Percentiles rank a stretch among this genome's conserved stretches.
Evolutionary conservation across 345 rosid genomes (phyloP).

Genomic region (Reutealis trisperma): DNA sequence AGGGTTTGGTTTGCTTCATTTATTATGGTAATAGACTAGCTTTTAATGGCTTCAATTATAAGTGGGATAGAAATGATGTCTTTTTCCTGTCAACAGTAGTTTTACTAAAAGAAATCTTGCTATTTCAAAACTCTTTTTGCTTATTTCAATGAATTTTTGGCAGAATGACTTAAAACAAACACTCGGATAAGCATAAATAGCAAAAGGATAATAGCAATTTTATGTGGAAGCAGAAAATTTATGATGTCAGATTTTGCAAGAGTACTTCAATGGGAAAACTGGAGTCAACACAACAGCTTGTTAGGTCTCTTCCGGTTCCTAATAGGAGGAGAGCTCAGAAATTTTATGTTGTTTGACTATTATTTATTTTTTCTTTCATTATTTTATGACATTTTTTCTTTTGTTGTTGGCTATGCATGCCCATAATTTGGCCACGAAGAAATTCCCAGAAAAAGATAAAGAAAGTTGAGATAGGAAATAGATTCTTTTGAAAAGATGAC

Average conservation of each 20-base stretch:
- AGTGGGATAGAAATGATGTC: conserved; percentile 4
- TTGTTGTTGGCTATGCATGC: not conserved
- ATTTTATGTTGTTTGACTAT: conserved; percentile 7
- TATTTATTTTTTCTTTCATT: not conserved
- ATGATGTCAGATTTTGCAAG: conserved; percentile 9
- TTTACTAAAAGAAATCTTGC: too few relatives aligned
- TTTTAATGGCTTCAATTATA: not conserved
- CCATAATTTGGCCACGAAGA: too few relatives aligned
- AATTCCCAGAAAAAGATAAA: too few relatives aligned
- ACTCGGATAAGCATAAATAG: not conserved
- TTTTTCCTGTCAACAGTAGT: not conserved
- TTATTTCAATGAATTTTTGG: not conserved
- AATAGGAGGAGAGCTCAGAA: conserved; percentile 12
- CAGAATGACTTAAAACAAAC: not conserved
- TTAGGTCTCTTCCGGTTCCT: not conserved
- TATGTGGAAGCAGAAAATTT: conserved; percentile 1
- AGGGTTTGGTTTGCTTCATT: conserved; percentile 13
- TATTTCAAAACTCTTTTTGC: not conserved
- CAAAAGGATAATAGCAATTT: not conserved
- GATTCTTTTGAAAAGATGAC: too few relatives aligned
- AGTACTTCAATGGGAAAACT: not conserved
- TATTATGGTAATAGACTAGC: conserved; percentile 1
- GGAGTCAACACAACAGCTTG: not conserved
- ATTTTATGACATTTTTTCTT: not conserved
- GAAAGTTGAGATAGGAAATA: too few relatives aligned